Evolutionary conservation across 2,329 filamentous ascomycete genomes (phyloP).

Genomic region (Cordyceps fumosorosea): DNA sequence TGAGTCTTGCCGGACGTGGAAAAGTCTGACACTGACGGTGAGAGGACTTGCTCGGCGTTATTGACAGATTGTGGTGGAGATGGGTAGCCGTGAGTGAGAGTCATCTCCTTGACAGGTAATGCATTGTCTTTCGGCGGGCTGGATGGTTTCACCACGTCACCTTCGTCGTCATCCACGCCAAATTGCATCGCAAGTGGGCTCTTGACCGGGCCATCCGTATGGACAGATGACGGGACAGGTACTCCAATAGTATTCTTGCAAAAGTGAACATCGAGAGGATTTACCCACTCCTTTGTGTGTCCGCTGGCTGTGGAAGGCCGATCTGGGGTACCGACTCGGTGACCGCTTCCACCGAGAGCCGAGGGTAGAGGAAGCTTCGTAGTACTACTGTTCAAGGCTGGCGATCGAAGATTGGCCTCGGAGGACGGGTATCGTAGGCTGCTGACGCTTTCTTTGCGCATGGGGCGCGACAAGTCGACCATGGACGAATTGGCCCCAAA

Average conservation of each 20-base stretch:
- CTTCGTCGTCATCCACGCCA: slow-evolving; percentile 10
- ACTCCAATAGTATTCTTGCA: slow-evolving; percentile 22
- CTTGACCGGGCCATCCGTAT: slow-evolving; percentile 23
- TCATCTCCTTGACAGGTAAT: background rate
- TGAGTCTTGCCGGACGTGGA: slow-evolving; percentile 1
- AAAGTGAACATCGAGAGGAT: slow-evolving; percentile 43
- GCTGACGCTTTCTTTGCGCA: slow-evolving; percentile 22
- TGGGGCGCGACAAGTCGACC: slow-evolving; percentile 33
- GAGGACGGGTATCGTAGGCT: slow-evolving; percentile 30
- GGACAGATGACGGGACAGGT: slow-evolving; percentile 17
- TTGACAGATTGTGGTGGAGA: slow-evolving; percentile 33
- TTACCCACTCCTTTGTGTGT: slow-evolving; percentile 35
- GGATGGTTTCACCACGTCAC: slow-evolving; percentile 16
- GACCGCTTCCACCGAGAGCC: slow-evolving; percentile 24
- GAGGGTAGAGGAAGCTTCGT: slow-evolving; percentile 29
- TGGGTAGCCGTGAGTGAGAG: slow-evolving; percentile 24
- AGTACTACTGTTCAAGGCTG: slow-evolving; percentile 29
- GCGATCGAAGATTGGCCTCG: slow-evolving; percentile 32
- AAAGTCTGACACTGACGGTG: slow-evolving; percentile 13
- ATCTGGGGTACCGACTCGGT: slow-evolving; percentile 25
- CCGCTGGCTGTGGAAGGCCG: slow-evolving; percentile 30
- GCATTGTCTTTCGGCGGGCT: slow-evolving; percentile 3
- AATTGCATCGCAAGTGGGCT: slow-evolving; percentile 37
- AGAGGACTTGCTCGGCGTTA: slow-evolving; percentile 20
- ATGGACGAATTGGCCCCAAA: slow-evolving; percentile 37